phyloP scores from a whole-genome alignment of 192 early-diverging fungal species.

The Podila epicladia region DNA sequence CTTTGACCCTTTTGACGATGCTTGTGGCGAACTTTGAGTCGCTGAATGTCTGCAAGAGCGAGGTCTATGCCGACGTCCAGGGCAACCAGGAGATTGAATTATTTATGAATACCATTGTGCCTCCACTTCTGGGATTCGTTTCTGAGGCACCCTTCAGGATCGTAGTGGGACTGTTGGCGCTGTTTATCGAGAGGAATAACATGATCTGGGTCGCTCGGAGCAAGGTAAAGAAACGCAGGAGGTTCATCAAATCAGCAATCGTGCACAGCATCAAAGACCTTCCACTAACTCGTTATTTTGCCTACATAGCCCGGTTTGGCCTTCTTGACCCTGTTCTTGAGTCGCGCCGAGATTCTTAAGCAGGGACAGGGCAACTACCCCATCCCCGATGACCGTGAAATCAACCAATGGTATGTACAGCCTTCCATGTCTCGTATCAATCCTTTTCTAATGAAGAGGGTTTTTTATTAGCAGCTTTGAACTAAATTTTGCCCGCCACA shows the following conservation, averaged over 20 bases:
- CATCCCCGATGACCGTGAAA: conserved; percentile 61
- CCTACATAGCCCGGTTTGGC: conserved; percentile 75
- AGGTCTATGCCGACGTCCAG: conserved; percentile 56
- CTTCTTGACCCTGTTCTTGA: conserved; percentile 90
- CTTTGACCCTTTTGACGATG: conserved; percentile 77
- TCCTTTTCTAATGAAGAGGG: not conserved
- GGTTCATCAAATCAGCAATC: not conserved
- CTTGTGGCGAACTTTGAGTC: conserved; percentile 81
- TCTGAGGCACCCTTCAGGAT: conserved; percentile 86
- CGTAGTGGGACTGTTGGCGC: conserved; percentile 80
- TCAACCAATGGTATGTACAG: conserved; percentile 60
- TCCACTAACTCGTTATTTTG: no score
- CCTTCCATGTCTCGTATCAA: not conserved
- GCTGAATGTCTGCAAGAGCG: conserved; percentile 71
- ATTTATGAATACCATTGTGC: conserved; percentile 91
- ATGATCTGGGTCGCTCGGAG: conserved; percentile 86
- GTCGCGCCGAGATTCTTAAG: conserved; percentile 89
- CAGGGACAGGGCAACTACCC: conserved; percentile 69
- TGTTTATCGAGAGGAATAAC: conserved; percentile 92
- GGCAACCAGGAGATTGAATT: conserved; percentile 77
- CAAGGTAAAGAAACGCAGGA: conserved; percentile 51
- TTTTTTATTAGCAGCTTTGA: not conserved
- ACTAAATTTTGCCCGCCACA: not conserved
- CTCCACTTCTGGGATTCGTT: conserved; percentile 81
- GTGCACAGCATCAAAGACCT: no score